Base-by-base conservation (phyloP, 768 basidiomycete genomes). In the Lactifluus subvellereus region DNA sequence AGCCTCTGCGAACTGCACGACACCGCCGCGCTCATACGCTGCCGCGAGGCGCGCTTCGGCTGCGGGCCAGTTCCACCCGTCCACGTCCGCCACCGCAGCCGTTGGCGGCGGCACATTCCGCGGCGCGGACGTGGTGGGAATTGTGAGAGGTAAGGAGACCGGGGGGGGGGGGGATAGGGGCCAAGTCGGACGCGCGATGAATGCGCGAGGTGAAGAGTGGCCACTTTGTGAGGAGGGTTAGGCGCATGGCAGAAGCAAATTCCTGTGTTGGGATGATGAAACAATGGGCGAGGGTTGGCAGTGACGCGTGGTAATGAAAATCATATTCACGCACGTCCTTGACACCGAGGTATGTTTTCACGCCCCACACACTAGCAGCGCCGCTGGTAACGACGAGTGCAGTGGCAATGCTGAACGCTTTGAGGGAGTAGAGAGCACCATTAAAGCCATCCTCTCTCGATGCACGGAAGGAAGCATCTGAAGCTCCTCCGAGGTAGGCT, bases 321-420 rank as follows among this genome's bases (percentile, higher is more conserved):
- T 45, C 35, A 30, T 55, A 48, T 47, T 54, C 14, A 76, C 83
- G 60, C 64, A 88, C 88, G 67, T 84, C 76, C 66, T 78, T 70
- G 1, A 87, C 82, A 33, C 82, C 83, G 56, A 88, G 71, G 51
- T 75, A 74, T 11, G 73, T 71, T 72, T 83, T 81, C 32, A 88
- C 76, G 0, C 80, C 79, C 68, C 75, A 78, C 2, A 83, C 73
- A 5, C 81, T 71, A 0, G 71, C 74, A 5, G 76, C 71, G 0
- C 81, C 86, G 27, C 80, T 76, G 3, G 78, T 71, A 0, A 78
- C 68, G 32, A 89, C 87, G 40, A 87, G 68, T 9, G 80, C 69
- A 0, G 88, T 89, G 6, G 88, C 86, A 47, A 88, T 78, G 2
- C 79, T 76, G 45, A 91, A 83, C 0, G 87, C 88, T 66, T 82